Evolutionary conservation across 805 yeast genomes (phyloP).

Genomic region (Sugiyamaella valdiviana): DNA sequence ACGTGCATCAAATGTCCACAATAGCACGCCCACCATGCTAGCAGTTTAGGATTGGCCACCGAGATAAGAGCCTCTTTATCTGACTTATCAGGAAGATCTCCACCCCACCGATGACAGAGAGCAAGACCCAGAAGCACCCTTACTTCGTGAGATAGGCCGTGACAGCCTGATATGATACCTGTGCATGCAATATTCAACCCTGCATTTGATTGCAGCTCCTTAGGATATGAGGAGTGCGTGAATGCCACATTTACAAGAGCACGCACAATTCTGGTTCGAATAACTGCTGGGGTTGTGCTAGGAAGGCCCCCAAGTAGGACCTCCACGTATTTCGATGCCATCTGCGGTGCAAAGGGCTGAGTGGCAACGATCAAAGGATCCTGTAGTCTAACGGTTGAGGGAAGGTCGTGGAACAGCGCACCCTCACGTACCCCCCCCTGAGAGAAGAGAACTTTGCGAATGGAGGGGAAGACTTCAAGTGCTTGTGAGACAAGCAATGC

Average conservation of each 20-base stretch:
- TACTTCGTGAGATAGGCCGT: slow-evolving; percentile 66
- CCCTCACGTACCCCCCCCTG: slow-evolving; percentile 82
- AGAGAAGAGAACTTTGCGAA: slow-evolving; percentile 58
- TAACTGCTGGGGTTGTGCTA: slow-evolving; percentile 50
- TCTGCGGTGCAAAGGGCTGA: slow-evolving; percentile 62
- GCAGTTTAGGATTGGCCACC: slow-evolving; percentile 34
- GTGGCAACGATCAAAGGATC: slow-evolving; percentile 70
- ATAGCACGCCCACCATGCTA: slow-evolving; percentile 66
- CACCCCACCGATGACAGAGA: slow-evolving; percentile 77
- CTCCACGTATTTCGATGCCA: slow-evolving; percentile 50
- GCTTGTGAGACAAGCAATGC: slow-evolving; percentile 58
- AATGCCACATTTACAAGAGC: slow-evolving; percentile 70
- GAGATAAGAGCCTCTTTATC: slow-evolving; percentile 34
- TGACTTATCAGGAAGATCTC: slow-evolving; percentile 50
- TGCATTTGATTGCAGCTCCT: slow-evolving; percentile 69
- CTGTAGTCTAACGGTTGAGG: slow-evolving; percentile 50
- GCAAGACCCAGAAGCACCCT: slow-evolving; percentile 69
- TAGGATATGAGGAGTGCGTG: slow-evolving; percentile 70
- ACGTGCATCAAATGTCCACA: slow-evolving; percentile 71
- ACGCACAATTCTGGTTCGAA: slow-evolving; percentile 54
- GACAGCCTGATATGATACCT: slow-evolving; percentile 69
- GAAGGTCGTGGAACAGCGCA: slow-evolving; percentile 55
- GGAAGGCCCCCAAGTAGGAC: slow-evolving; percentile 56
- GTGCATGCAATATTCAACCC: slow-evolving; percentile 67
- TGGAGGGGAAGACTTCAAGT: slow-evolving; percentile 52